Percentiles rank a stretch among this genome's conserved stretches.
Evolutionary conservation across 1,284 basidiomycete species (phyloP).

Genomic region (Papiliotrema nemorosa): DNA sequence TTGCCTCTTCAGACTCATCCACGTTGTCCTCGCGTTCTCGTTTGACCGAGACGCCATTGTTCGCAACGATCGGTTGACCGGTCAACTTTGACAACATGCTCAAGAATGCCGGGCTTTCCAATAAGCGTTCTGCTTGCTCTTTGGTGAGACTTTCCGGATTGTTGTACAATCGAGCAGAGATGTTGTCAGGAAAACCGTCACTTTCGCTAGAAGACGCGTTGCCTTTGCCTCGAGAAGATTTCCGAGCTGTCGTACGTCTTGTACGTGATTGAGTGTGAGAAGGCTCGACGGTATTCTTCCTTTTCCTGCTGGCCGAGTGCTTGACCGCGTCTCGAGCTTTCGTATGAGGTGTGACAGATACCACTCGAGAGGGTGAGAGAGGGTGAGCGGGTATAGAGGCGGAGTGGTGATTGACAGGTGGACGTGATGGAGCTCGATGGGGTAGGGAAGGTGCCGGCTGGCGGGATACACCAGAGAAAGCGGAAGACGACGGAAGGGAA

Average conservation of each 20-base stretch:
- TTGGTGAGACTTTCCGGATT: constrained; percentile 35
- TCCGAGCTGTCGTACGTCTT: background rate
- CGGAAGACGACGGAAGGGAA: background rate
- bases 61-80: constrained; percentile 16
- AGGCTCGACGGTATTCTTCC: background rate
- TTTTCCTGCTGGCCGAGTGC: background rate
- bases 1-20: constrained; percentile 2
- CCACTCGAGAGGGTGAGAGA: constrained; percentile 11
- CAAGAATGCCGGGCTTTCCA: constrained; percentile 36
- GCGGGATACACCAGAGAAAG: background rate
- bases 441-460: background rate
- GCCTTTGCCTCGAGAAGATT: background rate
- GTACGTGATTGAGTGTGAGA: background rate
- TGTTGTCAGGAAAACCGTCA: constrained; percentile 20
- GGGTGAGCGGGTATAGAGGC: background rate
- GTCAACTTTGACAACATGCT: constrained; percentile 34
- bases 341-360: constrained; percentile 8
- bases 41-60: constrained; percentile 7
- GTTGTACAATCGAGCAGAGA: constrained; percentile 23
- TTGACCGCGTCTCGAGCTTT: constrained; percentile 3
- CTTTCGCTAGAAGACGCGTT: constrained; percentile 3
- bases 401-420: background rate
- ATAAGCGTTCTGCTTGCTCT: constrained; percentile 36
- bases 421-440: background rate
- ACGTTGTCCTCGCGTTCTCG: constrained; percentile 7